phyloP scores from a whole-genome alignment of 1,139 yeast species.

The Hansenula lynferdii region DNA sequence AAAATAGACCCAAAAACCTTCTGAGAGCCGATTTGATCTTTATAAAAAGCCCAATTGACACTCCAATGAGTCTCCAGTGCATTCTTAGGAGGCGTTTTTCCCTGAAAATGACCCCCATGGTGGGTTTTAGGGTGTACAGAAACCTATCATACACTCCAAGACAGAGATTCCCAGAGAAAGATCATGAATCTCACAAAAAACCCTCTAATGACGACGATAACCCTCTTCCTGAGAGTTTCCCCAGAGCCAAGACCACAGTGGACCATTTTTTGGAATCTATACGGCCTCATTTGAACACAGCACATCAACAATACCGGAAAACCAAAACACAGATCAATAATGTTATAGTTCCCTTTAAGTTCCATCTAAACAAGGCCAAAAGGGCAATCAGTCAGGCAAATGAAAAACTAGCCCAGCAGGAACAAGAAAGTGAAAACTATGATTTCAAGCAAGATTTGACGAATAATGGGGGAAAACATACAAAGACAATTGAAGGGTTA shows the following conservation, averaged over 20 bases:
- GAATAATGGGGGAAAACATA: constrained; percentile 13
- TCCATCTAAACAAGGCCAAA: constrained; percentile 27
- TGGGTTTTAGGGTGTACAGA: not conserved
- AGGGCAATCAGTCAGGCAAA: constrained; percentile 31
- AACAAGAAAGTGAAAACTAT: constrained; percentile 24
- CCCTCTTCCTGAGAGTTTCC: not conserved
- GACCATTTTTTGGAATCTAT: constrained; percentile 12
- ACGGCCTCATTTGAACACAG: constrained; percentile 17
- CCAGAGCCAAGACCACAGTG: constrained; percentile 3
- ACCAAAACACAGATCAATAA: constrained; percentile 10
- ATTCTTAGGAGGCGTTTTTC: not conserved
- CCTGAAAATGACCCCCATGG: not conserved
- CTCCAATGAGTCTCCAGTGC: not conserved
- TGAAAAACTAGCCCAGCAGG: constrained; percentile 29
- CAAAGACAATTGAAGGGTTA: constrained; percentile 24
- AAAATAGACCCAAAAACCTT: too few relatives aligned
- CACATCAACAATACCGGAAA: constrained; percentile 12
- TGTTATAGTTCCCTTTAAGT: constrained; percentile 12
- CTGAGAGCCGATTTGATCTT: too few relatives aligned
- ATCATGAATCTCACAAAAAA: not conserved
- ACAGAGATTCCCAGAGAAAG: not conserved
- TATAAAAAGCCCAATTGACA: not conserved
- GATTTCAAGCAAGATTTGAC: constrained; percentile 29
- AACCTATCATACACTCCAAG: not conserved
- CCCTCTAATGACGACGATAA: not conserved